A percentile compares a stretch with the other conserved stretches of the same genome.
Conservation (phyloP, 2,329 filamentous ascomycete genomes). For the Colletotrichum eleusines region DNA sequence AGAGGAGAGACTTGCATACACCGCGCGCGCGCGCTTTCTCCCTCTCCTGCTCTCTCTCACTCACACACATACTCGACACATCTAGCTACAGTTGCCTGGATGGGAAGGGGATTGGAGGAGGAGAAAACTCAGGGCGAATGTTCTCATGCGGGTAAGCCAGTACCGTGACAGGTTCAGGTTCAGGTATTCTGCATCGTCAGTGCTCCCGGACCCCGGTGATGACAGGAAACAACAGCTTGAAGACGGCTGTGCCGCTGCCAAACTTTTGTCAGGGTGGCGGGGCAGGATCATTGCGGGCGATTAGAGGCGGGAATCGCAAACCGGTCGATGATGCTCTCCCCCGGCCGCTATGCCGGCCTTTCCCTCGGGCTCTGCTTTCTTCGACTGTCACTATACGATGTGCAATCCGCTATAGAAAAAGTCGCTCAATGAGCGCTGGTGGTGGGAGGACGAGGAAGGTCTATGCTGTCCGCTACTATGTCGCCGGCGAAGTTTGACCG, state of each 20-base stretch:
- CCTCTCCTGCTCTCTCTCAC: neutral
- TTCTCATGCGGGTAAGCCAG: conserved; percentile 2
- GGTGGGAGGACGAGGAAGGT: neutral
- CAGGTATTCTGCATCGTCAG: neutral
- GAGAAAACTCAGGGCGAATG: neutral
- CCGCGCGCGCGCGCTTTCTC: too few species aligned
- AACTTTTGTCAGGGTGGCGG: conserved; percentile 36
- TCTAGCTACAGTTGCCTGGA: neutral
- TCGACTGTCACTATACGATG: neutral
- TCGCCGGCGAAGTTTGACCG: neutral
- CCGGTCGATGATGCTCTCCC: neutral
- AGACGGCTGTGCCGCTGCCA: conserved; percentile 31
- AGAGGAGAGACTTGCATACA: conserved; percentile 1
- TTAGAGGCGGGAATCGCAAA: too few species aligned
- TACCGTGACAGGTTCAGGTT: neutral
- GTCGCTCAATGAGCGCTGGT: conserved; percentile 10
- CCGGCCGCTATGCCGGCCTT: neutral
- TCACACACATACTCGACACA: neutral
- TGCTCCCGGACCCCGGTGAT: conserved; percentile 20
- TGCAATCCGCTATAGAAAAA: conserved; percentile 9
- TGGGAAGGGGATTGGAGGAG: neutral
- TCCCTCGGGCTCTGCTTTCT: neutral
- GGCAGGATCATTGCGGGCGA: neutral
- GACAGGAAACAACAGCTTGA: conserved; percentile 29
- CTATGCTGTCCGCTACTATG: neutral